Evolutionary conservation across 1,284 basidiomycete species (phyloP).

Genomic region (Tilletia indica): DNA sequence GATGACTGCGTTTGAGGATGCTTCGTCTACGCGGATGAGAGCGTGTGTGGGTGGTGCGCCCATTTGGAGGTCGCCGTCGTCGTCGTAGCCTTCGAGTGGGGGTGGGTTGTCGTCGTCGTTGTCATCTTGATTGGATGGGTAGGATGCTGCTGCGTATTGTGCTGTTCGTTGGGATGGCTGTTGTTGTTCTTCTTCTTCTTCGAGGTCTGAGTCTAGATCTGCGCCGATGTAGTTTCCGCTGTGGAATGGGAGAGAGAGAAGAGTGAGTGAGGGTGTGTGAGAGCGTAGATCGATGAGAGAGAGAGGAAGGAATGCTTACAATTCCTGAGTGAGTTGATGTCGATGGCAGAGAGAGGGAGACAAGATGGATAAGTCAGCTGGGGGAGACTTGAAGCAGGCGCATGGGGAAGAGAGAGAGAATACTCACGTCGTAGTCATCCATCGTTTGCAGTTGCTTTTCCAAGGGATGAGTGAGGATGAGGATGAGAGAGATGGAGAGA

Average conservation of each 20-base stretch:
- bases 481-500: too few species aligned
- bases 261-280: not conserved
- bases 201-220: constrained; percentile 49
- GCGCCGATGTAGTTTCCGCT: constrained; percentile 55
- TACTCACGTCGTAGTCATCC: constrained; percentile 51
- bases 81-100: constrained; percentile 75
- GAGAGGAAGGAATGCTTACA: constrained; percentile 4
- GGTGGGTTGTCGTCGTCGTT: constrained; percentile 44
- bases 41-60: constrained; percentile 28
- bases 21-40: constrained; percentile 49
- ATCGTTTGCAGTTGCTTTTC: constrained; percentile 21
- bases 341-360: not conserved
- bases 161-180: constrained; percentile 13
- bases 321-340: constrained; percentile 9
- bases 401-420: too few species aligned
- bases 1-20: constrained; percentile 75
- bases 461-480: not conserved
- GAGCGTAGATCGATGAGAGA: not conserved
- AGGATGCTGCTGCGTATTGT: not conserved
- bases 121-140: not conserved
- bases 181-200: constrained; percentile 33
- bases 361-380: not conserved
- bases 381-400: too few species aligned
- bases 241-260: not conserved
- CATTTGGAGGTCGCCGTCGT: constrained; percentile 59